Conservation (phyloP, 2,329 filamentous ascomycete species). For the Penicillium digitatum region DNA sequence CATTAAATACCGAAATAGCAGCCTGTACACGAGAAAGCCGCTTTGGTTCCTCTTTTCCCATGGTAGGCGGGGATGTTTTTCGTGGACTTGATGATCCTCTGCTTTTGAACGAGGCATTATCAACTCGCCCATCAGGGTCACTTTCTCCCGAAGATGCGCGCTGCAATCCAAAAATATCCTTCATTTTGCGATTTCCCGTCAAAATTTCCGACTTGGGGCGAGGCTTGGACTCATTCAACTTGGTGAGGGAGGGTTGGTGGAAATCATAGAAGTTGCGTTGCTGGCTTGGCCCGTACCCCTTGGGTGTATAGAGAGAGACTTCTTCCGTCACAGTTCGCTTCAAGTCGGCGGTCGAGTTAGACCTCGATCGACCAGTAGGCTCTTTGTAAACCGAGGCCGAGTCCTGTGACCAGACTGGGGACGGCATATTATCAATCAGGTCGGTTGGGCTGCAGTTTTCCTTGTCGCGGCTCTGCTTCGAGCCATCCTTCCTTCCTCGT, state of each 20-base stretch:
- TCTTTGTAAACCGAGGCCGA: constrained; percentile 41
- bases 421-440: constrained; percentile 46
- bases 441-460: constrained; percentile 70
- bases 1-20: constrained; percentile 60
- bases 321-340: constrained; percentile 50
- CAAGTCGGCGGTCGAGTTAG: constrained; percentile 42
- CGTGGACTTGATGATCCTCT: constrained; percentile 22
- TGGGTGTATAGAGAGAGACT: constrained; percentile 56
- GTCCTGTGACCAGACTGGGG: constrained; percentile 81
- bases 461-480: constrained; percentile 62
- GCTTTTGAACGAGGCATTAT: constrained; percentile 19
- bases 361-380: constrained; percentile 33
- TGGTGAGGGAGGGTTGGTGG: constrained; percentile 46
- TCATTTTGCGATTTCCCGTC: constrained; percentile 41
- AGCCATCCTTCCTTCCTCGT: constrained; percentile 60
- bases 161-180: constrained; percentile 31
- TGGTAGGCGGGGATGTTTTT: constrained; percentile 26
- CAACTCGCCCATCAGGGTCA: constrained; percentile 9
- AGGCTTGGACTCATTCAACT: constrained; percentile 39
- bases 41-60: constrained; percentile 39
- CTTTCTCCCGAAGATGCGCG: constrained; percentile 26
- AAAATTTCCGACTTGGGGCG: constrained; percentile 53
- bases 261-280: constrained; percentile 59
- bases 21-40: constrained; percentile 58
- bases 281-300: constrained; percentile 57